Base-by-base conservation (phyloP, 164 flowering plant species). In the Euptelea pleiosperma region DNA sequence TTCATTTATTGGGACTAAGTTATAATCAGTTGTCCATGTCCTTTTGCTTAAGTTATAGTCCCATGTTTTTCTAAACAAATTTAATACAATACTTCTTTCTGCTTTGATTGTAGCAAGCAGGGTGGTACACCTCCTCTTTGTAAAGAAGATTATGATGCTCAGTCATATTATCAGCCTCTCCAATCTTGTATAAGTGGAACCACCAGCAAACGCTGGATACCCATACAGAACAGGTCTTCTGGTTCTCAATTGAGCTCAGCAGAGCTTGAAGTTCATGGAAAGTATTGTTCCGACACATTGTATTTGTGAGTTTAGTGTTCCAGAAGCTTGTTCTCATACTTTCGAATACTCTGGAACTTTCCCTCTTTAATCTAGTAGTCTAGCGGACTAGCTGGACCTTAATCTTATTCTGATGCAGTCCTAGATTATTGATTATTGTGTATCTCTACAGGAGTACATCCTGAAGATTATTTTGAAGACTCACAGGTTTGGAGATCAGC, bases 221-320 rank as follows among this genome's bases (percentile, higher is more conserved):
- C 96, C 18, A 71, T 85, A 61, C 93, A 82, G 73, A 87, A 85
- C 59, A 81, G 82, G 70, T 84, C 98, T n/a, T 59, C 77, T 52
- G 70, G 74, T 68, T 70, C 74, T 42, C 81, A 72, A 16, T 62
- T 86, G 64, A 81, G 60, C 65, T 60, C 85, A 30, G 61, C 63
- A 25, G 87, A 82, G 65, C 86, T 91, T 76, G 82, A 74, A 72
- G 68, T 88, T 64, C 82, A 88, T 81, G 98, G 97, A 47, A 84
- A 81, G 90, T 78, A 76, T 77, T 70, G 42, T 62, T 84, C 62
- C 62, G 52, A 55, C 46, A 49, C 62, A 41, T 47, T 54, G 25
- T 49, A 16, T 50, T 52, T 22, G 42, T 26, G 22, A 48, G 46
- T 58, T 57, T 33, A 15, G 47, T 33, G 16, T 50, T 50, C 44